Evolutionary conservation across 768 basidiomycete species (phyloP).

Genomic region (Paxillus ammoniavirescens): DNA sequence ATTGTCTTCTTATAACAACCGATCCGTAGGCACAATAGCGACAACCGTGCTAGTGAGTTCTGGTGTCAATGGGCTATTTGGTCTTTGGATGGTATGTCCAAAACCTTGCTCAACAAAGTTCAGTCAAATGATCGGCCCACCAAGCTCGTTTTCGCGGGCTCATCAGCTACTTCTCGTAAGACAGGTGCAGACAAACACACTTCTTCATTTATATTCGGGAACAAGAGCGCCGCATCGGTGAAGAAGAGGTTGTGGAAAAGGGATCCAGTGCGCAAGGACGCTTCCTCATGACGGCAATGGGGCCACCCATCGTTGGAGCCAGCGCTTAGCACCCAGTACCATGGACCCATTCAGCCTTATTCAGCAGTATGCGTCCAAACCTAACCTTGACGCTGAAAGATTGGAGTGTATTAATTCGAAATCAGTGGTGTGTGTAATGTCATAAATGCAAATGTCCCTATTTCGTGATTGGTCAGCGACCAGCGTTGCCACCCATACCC

Average conservation of each 20-base stretch:
- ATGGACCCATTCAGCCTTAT: constrained; percentile 6
- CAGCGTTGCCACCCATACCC: constrained; percentile 64
- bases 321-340: constrained; percentile 1
- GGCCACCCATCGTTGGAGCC: constrained; percentile 12
- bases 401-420: constrained; percentile 16
- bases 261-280: constrained; percentile 31
- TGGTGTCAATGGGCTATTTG: constrained; percentile 58
- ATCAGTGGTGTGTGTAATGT: constrained; percentile 10
- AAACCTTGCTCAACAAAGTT: constrained; percentile 13
- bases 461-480: constrained; percentile 23
- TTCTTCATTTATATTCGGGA: constrained; percentile 76
- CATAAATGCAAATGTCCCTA: constrained; percentile 13
- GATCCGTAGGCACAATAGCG: constrained; percentile 54
- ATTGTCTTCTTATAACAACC: constrained; percentile 65
- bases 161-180: constrained; percentile 57
- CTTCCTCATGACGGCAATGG: constrained; percentile 14
- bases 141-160: constrained; percentile 61
- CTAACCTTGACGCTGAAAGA: constrained; percentile 23
- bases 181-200: constrained; percentile 84
- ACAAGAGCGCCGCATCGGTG: constrained; percentile 61
- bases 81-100: constrained; percentile 65
- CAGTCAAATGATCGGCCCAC: constrained; percentile 13
- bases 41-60: constrained; percentile 49
- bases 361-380: constrained; percentile 10
- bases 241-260: constrained; percentile 60